These are phyloP conservation scores for Mycotypha africana DNA, from an alignment of 371 early-diverging fungal genomes.

Conservation along the genomic window DNA sequence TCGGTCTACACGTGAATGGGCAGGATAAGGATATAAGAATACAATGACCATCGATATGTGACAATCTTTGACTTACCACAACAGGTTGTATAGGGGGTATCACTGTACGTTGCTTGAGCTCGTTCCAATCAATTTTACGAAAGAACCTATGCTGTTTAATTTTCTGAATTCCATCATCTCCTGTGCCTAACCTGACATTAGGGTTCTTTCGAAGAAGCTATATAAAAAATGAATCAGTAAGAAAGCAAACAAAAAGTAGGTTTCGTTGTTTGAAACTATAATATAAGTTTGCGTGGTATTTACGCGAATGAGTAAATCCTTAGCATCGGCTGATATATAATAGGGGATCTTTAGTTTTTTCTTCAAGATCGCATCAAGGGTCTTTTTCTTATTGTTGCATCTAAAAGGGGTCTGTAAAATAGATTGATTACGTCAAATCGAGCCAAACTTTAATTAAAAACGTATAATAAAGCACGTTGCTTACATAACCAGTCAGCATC, in stretches of 20 bases:
- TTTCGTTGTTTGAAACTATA: not conserved
- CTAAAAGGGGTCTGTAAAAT: slow-evolving; percentile 63
- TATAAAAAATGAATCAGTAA: not conserved
- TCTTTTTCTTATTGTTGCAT: slow-evolving; percentile 70
- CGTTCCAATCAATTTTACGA: slow-evolving; percentile 79
- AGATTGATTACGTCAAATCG: not conserved
- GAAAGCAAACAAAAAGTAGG: not conserved
- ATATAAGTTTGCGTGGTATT: slow-evolving; percentile 3
- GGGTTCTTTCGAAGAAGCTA: slow-evolving; percentile 71
- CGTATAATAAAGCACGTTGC: no score
- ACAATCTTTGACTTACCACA: slow-evolving; percentile 47
- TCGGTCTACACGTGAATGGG: no score
- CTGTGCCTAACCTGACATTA: slow-evolving; percentile 57
- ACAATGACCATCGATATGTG: not conserved
- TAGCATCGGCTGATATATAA: slow-evolving; percentile 62
- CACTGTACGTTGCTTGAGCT: slow-evolving; percentile 54
- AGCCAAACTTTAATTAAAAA: no score
- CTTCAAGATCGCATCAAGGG: slow-evolving; percentile 72
- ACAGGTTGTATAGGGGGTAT: slow-evolving; percentile 74
- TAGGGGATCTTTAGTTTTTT: slow-evolving; percentile 73
- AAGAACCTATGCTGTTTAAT: slow-evolving; percentile 89
- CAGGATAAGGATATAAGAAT: not conserved
- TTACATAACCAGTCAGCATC: slow-evolving; percentile 69
- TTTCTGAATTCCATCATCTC: slow-evolving; percentile 66
- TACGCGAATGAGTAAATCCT: slow-evolving; percentile 51